Conservation (phyloP, 306 rosid species). For the Corylus avellana region DNA sequence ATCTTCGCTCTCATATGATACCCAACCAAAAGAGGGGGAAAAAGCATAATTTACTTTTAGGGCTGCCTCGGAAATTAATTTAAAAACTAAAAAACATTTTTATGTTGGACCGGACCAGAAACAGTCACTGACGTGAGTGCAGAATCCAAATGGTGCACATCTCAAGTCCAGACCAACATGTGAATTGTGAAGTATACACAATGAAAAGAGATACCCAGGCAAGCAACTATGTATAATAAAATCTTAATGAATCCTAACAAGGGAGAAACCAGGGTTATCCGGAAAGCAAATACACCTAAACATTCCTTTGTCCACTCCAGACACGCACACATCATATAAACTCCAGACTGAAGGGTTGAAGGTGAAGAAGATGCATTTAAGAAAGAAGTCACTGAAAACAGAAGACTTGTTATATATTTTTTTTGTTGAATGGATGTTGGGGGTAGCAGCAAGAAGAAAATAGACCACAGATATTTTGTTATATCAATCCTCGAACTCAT, state of each 20-base stretch:
- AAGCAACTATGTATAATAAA: neutral
- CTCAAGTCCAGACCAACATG: neutral
- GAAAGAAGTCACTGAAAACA: conserved; percentile 23
- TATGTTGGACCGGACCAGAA: neutral
- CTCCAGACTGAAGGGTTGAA: conserved; percentile 2
- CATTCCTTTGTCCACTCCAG: neutral
- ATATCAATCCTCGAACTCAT: conserved; percentile 77
- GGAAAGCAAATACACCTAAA: conserved; percentile 1
- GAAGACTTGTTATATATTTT: conserved; percentile 8
- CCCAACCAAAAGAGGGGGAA: neutral
- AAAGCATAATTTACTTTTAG: neutral
- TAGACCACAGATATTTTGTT: conserved; percentile 5
- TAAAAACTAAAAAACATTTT: neutral
- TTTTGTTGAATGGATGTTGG: neutral
- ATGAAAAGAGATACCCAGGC: neutral
- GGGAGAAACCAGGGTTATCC: neutral
- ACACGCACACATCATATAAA: neutral
- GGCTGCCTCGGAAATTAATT: neutral
- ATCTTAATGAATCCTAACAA: neutral
- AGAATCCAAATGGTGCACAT: neutral
- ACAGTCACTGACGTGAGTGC: neutral
- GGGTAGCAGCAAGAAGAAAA: neutral
- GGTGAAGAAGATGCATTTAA: conserved; percentile 17
- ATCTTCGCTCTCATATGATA: neutral
- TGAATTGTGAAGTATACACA: neutral